Base-by-base conservation (phyloP, 345 rosid species). In the Acer yangbiense region DNA sequence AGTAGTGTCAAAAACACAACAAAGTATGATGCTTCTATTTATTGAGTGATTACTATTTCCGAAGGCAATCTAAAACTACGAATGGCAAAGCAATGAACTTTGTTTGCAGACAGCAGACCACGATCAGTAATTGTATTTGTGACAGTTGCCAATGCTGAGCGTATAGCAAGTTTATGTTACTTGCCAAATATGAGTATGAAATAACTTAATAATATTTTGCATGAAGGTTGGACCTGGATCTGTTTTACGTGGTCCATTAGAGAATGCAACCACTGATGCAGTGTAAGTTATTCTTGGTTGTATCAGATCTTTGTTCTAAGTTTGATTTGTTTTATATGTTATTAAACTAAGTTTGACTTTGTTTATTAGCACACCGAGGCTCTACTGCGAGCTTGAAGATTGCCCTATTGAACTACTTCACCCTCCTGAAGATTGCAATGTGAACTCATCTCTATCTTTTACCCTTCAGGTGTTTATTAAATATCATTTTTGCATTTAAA, bases 381-480 rank as follows among this genome's bases (percentile, higher is more conserved):
- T 94, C 75, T 85, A 93, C 79, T 97, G 99, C 62, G 94, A 88
- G 65, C 87, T 73, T 71, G 86, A 90, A 83, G 89, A 89, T 75
- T 97, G 99, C 86, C 98, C 99, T 6, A 68, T 79, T 73, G 99
- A 97, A 86, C 84, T 97, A 20, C 88, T 97, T 58, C 86, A 81
- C 77, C 99, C 99, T 7, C 99, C 99, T 81, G 99, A 97, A 82
- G 99, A 97, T 84, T 97, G 99, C 96, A 97, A 90, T 84, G 98
- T 97, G 85, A 97, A 97, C 86, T 79, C 98, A 39, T 93, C 99
- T 71, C 85, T 97, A 73, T 85, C 99, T 58, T 97, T 97, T 83
- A 97, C 99, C 27, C 96, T 97, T 78, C 99, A 97, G 98, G 98
- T 95, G 82, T 72, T 81, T 73, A 75, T 39, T 76, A 46, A 65